phyloP scores from a whole-genome alignment of 306 rosid species.

The Dalbergia oliveri region DNA sequence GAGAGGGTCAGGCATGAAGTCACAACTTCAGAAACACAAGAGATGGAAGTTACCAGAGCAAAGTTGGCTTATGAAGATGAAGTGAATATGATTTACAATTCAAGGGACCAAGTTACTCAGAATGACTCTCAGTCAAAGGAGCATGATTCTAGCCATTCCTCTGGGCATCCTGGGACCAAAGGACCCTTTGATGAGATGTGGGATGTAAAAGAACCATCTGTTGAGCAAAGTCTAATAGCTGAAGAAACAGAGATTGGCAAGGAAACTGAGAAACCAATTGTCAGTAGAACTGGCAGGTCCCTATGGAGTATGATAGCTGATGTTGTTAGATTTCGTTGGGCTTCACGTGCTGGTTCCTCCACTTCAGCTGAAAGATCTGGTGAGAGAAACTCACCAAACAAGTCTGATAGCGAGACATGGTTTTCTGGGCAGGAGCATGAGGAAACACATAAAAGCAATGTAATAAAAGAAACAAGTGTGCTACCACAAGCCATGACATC shows the following conservation, averaged over 20 bases:
- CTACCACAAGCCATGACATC: slow-evolving; percentile 53
- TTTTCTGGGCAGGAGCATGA: slow-evolving; percentile 80
- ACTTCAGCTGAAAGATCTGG: slow-evolving; percentile 61
- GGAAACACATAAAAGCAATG: slow-evolving; percentile 58
- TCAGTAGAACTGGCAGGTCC: slow-evolving; percentile 80
- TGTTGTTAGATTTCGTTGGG: slow-evolving; percentile 77
- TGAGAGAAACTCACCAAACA: slow-evolving; percentile 67
- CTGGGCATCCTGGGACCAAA: slow-evolving; percentile 71
- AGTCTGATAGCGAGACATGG: slow-evolving; percentile 74
- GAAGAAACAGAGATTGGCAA: slow-evolving; percentile 57
- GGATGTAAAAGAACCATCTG: slow-evolving; percentile 67
- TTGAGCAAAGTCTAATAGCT: slow-evolving; percentile 49
- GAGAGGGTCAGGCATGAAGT: slow-evolving; percentile 66
- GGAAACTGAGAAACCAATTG: slow-evolving; percentile 55
- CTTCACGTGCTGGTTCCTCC: slow-evolving; percentile 60
- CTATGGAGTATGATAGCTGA: slow-evolving; percentile 71
- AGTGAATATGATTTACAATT: slow-evolving; percentile 42
- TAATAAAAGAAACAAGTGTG: slow-evolving; percentile 48
- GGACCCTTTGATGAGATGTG: slow-evolving; percentile 88
- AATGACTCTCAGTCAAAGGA: slow-evolving; percentile 53
- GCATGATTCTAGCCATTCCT: slow-evolving; percentile 55
- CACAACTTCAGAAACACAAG: slow-evolving; percentile 62
- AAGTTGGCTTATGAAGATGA: slow-evolving; percentile 52
- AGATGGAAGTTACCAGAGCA: slow-evolving; percentile 49
- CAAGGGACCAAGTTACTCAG: slow-evolving; percentile 49